Base-by-base conservation (phyloP, 352 stramenopile genomes). In the Albugo candida region DNA sequence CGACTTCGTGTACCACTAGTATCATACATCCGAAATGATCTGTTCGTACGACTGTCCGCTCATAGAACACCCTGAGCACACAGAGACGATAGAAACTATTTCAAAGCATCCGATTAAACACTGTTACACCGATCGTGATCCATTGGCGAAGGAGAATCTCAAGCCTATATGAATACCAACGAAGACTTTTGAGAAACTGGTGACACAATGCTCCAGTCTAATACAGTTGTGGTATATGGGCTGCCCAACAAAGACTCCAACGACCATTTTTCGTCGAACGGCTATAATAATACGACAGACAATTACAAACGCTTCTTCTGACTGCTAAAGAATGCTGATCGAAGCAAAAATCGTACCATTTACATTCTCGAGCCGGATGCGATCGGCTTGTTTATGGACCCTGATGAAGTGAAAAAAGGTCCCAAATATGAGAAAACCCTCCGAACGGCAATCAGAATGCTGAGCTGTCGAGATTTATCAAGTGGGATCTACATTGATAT, bases 61-160 rank as follows among this genome's bases (percentile, higher is more conserved):
- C 3, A 31, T 10, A 10, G 24, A 31, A 31, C 24, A 31, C 24
- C 24, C 24, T 8, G 24, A 31, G 24, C 3, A 10, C 8, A 8
- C 24, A 3, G 24, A 8, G 3, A 8, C 24, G 8, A 31, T 31
- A 31, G 24, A 31, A 8, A 31, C 24, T 10, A 3, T 31, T 10
- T 31, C 24, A 31, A 48, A 68, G 18, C 60, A 72, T 46, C 59
- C 63, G 10, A 65, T 70, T 21, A 58, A 60, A 42, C 65, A 63
- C 1, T 80, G 65, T 61, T 81, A 81, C 55, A 69, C 68, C 17
- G 68, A 81, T 45, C 63, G 68, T 36, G 44, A 31, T 31, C 24
- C 24, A 31, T 31, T 31, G 3, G 24, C 24, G 8, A 31, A 31
- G 24, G 8, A 31, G 24, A 31, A 31, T 31, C 24, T 31, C 8